Evolutionary conservation across 331 rosid genomes (phyloP).

Genomic region (Acacia pycnantha): DNA sequence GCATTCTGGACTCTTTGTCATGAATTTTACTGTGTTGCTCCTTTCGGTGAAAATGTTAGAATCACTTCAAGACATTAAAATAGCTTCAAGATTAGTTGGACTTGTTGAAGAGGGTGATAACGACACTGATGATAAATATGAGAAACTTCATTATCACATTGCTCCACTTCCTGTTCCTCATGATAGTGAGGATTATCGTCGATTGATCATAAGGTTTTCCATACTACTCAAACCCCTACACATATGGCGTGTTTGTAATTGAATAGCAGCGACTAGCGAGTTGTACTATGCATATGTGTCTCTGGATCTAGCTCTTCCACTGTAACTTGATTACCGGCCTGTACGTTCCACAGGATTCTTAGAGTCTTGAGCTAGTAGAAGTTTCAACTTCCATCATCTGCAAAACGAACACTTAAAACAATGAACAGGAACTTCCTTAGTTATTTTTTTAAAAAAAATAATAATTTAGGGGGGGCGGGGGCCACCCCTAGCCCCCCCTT

Average conservation of each 20-base stretch:
- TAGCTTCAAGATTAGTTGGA: slow-evolving; percentile 95
- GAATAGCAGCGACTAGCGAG: not conserved
- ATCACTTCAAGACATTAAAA: slow-evolving; percentile 97
- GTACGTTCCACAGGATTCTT: not conserved
- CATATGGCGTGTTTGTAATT: slow-evolving; percentile 64
- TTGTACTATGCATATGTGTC: not conserved
- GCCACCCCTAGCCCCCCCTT: too few relatives aligned
- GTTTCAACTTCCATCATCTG: too few relatives aligned
- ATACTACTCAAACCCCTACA: slow-evolving; percentile 90
- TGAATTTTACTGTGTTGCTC: slow-evolving; percentile 26
- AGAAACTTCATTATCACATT: slow-evolving; percentile 75
- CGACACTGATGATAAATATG: slow-evolving; percentile 86
- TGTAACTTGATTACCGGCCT: too few relatives aligned
- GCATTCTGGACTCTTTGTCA: slow-evolving; percentile 10
- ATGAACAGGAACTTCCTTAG: too few relatives aligned
- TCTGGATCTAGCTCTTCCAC: not conserved
- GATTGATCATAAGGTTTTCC: slow-evolving; percentile 80
- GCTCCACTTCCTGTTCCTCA: slow-evolving; percentile 59
- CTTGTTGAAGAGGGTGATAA: slow-evolving; percentile 70
- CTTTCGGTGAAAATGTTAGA: slow-evolving; percentile 94
- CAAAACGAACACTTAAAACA: too few relatives aligned
- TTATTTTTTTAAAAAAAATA: too few relatives aligned
- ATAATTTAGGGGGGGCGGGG: too few relatives aligned
- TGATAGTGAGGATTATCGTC: slow-evolving; percentile 79
- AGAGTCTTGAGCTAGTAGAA: too few relatives aligned